Evolutionary conservation across 148 eudicot genomes (phyloP), one percentile per base, ranked within the genome.

Genomic region (Suaeda aralocaspica): DNA sequence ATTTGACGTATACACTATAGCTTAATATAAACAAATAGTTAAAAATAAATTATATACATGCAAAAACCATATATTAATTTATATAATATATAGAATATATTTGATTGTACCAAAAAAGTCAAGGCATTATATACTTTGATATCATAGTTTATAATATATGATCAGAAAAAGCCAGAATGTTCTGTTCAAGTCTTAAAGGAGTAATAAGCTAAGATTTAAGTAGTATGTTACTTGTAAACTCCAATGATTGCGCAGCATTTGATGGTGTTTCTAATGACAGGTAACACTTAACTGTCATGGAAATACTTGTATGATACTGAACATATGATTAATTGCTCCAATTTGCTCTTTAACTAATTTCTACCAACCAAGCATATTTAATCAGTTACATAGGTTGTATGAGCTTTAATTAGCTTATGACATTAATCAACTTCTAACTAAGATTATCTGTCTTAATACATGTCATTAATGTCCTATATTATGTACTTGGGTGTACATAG

Each of bases 211-310:
- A 5, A n/a, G n/a, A n/a, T n/a, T n/a, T n/a, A n/a, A n/a, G n/a
- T 5, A 45, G 10, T 41, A 42, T 24, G 66, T 44, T 49, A 61
- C 28, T 9, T 61, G 66, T 50, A 60, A 7, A 13, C 29, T 29
- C 69, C 79, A 45, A 76, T 69, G 65, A 76, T 76, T 76, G 68
- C 46, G 62, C 68, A 69, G 34, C 45, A 31, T 50, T 66, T 52
- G 22, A 60, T 57, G 68, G 74, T 49, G 78, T 60, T 58, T 50
- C 41, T 66, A 24, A 28, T 73, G 52, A 80, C 75, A 69, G 72
- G 18, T 65, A 70, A 64, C 34, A 59, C 64, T 60, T 68, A 18
- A 63, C 77, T 75, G 66, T 69, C 64, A 30, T 42, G 42, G 34
- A 25, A 55, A 34, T 34, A 56, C 72, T 26, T 42, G 26, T 15